These are phyloP conservation scores for Neopestalotiopsis sp. DNA, from an alignment of 2,329 filamentous ascomycete genomes.

Conservation along the genomic window DNA sequence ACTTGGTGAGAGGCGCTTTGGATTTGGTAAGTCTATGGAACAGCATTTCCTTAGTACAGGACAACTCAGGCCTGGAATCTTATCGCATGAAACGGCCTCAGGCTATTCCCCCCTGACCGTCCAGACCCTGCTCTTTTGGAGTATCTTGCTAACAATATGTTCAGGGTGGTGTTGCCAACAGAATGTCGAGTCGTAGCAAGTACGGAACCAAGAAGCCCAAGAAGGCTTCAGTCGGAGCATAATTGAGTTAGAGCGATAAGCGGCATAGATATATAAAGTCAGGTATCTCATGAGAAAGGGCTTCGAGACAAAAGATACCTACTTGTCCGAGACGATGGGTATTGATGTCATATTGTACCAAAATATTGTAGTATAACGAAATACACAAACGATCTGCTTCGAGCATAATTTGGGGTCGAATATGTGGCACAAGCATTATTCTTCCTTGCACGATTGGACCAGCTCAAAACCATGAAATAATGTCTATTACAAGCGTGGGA, in stretches of 20 bases:
- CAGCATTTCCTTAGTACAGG: conserved; percentile 11
- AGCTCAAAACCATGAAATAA: no score
- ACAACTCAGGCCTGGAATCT: not conserved
- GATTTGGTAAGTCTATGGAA: conserved; percentile 75
- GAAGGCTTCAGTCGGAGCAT: conserved; percentile 65
- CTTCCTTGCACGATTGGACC: no score
- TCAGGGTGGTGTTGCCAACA: conserved; percentile 87
- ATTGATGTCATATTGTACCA: not conserved
- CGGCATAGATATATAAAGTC: not conserved
- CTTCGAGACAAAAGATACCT: not conserved
- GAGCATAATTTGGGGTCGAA: no score
- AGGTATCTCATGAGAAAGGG: not conserved
- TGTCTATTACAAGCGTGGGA: no score
- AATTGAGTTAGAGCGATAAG: not conserved
- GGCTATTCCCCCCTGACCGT: not conserved
- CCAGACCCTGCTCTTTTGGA: not conserved
- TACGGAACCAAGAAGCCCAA: conserved; percentile 99
- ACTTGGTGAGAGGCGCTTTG: conserved; percentile 86
- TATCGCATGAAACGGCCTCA: not conserved
- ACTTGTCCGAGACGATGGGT: not conserved
- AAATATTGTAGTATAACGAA: not conserved
- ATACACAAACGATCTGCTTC: not conserved
- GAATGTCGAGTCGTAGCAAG: conserved; percentile 87
- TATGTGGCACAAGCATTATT: no score
- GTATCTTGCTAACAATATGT: conserved; percentile 32